Evolutionary conservation across 352 stramenopile species (phyloP).

Genomic region (Phytophthora macrochlamydospora): DNA sequence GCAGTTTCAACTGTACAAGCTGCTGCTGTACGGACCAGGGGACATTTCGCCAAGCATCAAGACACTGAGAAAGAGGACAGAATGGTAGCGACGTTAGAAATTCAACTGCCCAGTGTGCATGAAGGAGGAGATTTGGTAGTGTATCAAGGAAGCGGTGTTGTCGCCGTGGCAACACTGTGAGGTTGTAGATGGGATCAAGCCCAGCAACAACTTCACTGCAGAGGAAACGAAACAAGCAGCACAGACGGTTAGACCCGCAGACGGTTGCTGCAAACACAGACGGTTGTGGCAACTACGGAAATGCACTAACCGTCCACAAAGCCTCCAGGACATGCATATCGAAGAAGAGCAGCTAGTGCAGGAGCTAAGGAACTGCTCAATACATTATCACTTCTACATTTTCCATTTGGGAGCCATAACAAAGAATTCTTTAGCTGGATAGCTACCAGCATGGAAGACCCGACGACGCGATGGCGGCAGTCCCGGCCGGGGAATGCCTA

Average conservation of each 20-base stretch:
- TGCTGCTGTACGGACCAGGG: slow-evolving; percentile 45
- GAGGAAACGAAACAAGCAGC: too few relatives aligned
- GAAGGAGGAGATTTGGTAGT: slow-evolving; percentile 10
- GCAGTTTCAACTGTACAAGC: slow-evolving; percentile 33
- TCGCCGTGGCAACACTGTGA: too few relatives aligned
- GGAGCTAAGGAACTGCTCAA: neutral
- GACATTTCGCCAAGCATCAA: slow-evolving; percentile 41
- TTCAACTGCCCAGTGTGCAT: slow-evolving; percentile 28
- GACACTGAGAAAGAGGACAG: slow-evolving; percentile 51
- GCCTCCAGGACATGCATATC: too few relatives aligned
- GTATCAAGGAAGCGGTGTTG: too few relatives aligned
- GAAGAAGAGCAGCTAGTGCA: too few relatives aligned
- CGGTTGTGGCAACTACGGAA: too few relatives aligned
- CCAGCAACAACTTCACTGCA: too few relatives aligned
- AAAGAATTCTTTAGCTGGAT: slow-evolving; percentile 3
- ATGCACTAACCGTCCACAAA: too few relatives aligned
- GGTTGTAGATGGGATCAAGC: too few relatives aligned
- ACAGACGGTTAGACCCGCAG: too few relatives aligned
- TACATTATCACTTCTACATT: slow-evolving; percentile 1
- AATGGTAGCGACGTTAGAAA: slow-evolving; percentile 48
- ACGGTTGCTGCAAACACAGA: too few relatives aligned
- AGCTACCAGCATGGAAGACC: neutral
- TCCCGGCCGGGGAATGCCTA: neutral
- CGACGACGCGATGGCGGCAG: neutral
- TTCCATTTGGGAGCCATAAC: neutral